Evolutionary conservation across 768 basidiomycete genomes (phyloP), one percentile per base, ranked within the genome.

Genomic region (Podaxis carcinomalis): DNA sequence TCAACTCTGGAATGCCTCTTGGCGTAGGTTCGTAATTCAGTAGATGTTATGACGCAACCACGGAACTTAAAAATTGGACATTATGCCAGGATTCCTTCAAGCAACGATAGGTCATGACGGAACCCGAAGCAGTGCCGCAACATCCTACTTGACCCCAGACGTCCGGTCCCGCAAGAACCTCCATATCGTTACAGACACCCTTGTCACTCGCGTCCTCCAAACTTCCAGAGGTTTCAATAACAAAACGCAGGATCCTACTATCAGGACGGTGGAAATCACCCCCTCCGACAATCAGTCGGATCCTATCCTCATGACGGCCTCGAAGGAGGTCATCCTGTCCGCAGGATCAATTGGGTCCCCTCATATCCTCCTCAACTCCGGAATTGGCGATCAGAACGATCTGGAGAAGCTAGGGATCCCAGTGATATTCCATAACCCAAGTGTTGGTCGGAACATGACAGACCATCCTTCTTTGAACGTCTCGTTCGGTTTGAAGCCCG

Each of bases 401-500:
- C 27, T 59, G 21, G 25, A 42, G 10, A 35, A 21, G 2, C 16
- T 59, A 11, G 27, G 27, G 5, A 42, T 59, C 28, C 57, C 51
- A 16, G 51, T 52, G 5, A 21, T 59, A 35, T 32, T 59, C 14
- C 36, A 59, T 39, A 62, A 65, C 10, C 69, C 69, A 5, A 69
- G 69, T 57, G 71, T 72, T 59, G 71, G 71, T 1, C 60, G 65
- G 27, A 55, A 62, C 51, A 14, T 59, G 25, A 51, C 57, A 6
- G 57, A 59, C 23, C 57, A 59, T 59, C 57, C 57, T 3, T 59
- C 51, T 52, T n/a, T 52, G 23, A 59, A 51, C 14, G 49, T 59
- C 7, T 27, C 39, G 10, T 59, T 59, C 28, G 57, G 49, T 14
- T 27, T 59, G 11, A 51, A 40, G 1, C 35, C 32, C 21, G 51